Conservation (phyloP, 2,329 filamentous ascomycete genomes). For the Cladosporium halotolerans region DNA sequence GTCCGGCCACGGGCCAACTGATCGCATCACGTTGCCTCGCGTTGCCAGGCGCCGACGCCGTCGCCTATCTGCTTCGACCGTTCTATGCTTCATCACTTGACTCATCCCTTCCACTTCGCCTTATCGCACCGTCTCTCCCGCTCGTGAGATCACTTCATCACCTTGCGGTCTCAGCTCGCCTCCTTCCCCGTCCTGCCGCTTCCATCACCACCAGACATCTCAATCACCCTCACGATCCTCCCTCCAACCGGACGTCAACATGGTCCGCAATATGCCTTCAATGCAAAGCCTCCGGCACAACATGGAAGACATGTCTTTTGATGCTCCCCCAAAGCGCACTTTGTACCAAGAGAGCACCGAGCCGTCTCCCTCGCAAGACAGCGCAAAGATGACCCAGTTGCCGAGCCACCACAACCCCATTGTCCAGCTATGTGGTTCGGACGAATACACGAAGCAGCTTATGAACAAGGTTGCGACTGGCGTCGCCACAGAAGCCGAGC, state of each 20-base stretch:
- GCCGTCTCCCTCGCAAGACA: not conserved
- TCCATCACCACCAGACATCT: not conserved
- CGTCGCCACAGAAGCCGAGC: slow-evolving; percentile 17
- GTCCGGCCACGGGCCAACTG: not conserved
- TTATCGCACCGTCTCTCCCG: not conserved
- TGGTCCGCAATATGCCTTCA: slow-evolving; percentile 26
- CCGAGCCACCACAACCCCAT: slow-evolving; percentile 5
- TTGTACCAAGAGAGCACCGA: slow-evolving; percentile 6
- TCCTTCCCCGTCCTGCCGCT: not conserved
- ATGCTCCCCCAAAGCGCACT: slow-evolving; percentile 3
- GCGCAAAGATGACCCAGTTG: not conserved
- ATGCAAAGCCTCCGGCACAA: slow-evolving; percentile 22
- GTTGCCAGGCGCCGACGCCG: slow-evolving; percentile 4
- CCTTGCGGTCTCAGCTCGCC: not conserved
- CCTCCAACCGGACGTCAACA: slow-evolving; percentile 8
- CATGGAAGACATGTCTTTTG: slow-evolving; percentile 15
- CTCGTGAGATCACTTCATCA: too few species aligned
- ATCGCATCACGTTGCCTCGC: slow-evolving; percentile 11
- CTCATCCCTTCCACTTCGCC: not conserved
- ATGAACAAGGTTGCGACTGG: slow-evolving; percentile 23
- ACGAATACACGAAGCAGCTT: slow-evolving; percentile 18
- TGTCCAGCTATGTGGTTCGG: slow-evolving; percentile 16
- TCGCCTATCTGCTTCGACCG: not conserved
- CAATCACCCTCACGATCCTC: not conserved
- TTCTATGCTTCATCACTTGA: not conserved